Base-by-base conservation (phyloP, 306 rosid genomes). In the Dalbergia oliveri region DNA sequence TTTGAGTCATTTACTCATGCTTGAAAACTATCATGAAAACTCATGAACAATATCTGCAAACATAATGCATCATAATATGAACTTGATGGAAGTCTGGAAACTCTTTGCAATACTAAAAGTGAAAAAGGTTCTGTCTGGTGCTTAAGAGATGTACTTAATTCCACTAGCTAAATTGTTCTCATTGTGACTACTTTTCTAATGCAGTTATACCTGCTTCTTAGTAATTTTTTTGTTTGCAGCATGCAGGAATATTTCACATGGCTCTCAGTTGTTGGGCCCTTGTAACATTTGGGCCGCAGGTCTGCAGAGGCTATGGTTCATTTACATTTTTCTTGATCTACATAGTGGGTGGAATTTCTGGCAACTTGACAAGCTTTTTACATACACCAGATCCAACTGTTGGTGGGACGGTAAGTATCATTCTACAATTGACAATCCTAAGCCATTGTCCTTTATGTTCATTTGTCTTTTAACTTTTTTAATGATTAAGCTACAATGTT, bases 381-480 rank as follows among this genome's bases (percentile, higher is more conserved):
- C 97, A 93, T 73, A 93, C 97, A 66, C 86, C 95, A 11, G 91
- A 90, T 68, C 97, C 90, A 31, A 91, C 95, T 10, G 97, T 95
- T 57, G 94, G 97, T 45, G 97, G 99, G 41, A 91, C 97, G 5
- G 97, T 95, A 88, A 85, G 87, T 78, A 50, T 53, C 79, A 66
- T 9, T 68, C 45, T 54, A 18, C 10, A 62, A 45, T 45, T 78
- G 50, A 33, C 10, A 66, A 45, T 39, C 75, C 62, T 78, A 3
- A 58, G 47, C 9, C 60, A 15, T 65, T 19, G 26, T 50, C 60
- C 14, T 21, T 19, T 44, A 9, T 4, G 1, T 51, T 14, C 9
- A 64, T 34, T 9, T 8, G 4, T 37, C 13, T 53, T 51, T 1
- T 51, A 8, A 1, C 11, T 53, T n/a, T 51, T 76, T 10, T 5